phyloP scores from a whole-genome alignment of 495 filamentous ascomycete species.

The Jackrogersella multiformis region DNA sequence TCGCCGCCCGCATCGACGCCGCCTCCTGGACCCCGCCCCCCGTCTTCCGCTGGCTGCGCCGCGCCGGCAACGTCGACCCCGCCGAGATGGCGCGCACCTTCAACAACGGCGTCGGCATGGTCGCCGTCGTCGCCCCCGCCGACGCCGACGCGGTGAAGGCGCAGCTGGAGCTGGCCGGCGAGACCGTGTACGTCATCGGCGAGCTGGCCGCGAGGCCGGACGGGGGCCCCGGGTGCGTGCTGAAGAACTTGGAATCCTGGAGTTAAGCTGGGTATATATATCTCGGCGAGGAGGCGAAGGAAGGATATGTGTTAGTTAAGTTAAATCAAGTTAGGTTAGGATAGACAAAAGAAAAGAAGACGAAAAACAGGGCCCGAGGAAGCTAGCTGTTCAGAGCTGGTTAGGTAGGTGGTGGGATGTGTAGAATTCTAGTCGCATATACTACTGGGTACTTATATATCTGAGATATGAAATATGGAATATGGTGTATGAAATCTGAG shows the following conservation, averaged over 20 bases:
- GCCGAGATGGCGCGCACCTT: constrained; percentile 89
- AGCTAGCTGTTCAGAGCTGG: neutral
- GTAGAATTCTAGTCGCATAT: neutral
- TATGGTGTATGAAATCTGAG: neutral
- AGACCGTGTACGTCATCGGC: constrained; percentile 81
- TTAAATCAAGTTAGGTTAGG: neutral
- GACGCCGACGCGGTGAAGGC: constrained; percentile 62
- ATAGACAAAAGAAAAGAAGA: constrained; percentile 16
- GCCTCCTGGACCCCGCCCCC: constrained; percentile 72
- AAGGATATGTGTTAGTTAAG: no score
- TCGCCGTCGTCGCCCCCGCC: constrained; percentile 74
- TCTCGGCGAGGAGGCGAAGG: neutral
- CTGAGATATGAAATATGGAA: no score
- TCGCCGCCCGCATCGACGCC: constrained; percentile 82
- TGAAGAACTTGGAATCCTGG: constrained; percentile 79
- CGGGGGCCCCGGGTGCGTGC: constrained; percentile 69
- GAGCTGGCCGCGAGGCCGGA: constrained; percentile 63
- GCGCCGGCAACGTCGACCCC: constrained; percentile 74
- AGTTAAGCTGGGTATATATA: constrained; percentile 29
- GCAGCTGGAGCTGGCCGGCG: constrained; percentile 70
- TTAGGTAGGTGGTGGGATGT: neutral
- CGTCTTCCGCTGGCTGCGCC: constrained; percentile 86
- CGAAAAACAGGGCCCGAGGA: neutral
- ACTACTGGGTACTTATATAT: neutral
- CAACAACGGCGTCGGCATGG: constrained; percentile 94